A percentile compares a stretch with the other conserved stretches of the same genome.
phyloP scores from a whole-genome alignment of 1,284 basidiomycete species.

The Flammula alnicola region DNA sequence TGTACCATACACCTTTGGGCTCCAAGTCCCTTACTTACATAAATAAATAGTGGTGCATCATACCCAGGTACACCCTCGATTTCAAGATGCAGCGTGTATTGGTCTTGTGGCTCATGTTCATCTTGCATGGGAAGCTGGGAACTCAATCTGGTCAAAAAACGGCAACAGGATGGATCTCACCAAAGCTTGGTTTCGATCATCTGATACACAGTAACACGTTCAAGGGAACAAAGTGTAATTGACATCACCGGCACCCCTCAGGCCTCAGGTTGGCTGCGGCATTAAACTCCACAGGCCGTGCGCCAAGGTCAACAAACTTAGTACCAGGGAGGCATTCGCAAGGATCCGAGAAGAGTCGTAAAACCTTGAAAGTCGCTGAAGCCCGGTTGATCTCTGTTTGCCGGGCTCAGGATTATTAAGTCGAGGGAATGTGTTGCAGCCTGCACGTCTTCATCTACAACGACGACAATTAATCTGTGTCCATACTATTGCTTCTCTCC shows the following conservation, averaged over 20 bases:
- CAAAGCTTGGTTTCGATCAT: neutral
- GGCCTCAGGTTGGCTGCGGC: no score
- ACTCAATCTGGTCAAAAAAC: neutral
- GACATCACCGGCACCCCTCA: neutral
- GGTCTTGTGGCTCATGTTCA: no score
- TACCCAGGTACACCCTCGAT: neutral
- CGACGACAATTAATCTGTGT: constrained; percentile 52
- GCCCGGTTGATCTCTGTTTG: neutral
- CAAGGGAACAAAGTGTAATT: constrained; percentile 17
- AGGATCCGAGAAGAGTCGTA: no score
- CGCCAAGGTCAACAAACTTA: no score
- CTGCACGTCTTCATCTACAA: neutral
- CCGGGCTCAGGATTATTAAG: neutral
- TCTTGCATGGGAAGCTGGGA: no score
- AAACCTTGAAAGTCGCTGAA: no score
- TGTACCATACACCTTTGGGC: constrained; percentile 10
- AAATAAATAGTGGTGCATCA: neutral
- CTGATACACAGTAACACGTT: constrained; percentile 17
- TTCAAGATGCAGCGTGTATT: no score
- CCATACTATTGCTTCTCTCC: constrained; percentile 57
- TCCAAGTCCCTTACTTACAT: no score
- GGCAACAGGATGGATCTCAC: neutral
- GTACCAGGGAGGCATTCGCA: no score
- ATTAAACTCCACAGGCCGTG: no score
- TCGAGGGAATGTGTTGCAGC: neutral